phyloP scores from a whole-genome alignment of 768 basidiomycete genomes.

The Suillus ampliporus region DNA sequence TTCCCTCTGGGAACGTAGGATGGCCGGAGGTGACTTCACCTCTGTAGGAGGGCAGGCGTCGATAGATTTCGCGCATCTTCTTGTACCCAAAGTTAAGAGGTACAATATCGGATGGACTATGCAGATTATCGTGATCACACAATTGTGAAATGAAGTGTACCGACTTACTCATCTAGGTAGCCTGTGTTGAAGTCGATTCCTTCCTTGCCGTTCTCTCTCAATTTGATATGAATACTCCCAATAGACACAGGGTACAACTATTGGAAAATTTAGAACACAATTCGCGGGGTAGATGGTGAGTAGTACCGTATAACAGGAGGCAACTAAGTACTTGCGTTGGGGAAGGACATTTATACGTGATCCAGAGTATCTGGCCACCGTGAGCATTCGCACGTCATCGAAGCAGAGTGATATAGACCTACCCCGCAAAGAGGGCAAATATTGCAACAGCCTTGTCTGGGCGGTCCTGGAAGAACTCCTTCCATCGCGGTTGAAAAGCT shows the following conservation, averaged over 20 bases:
- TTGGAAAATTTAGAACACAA: background rate
- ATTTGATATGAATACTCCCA: conserved; percentile 54
- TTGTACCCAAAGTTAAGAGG: conserved; percentile 36
- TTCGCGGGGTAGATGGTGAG: background rate
- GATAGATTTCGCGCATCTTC: conserved; percentile 29
- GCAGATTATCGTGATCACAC: background rate
- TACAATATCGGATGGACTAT: conserved; percentile 33
- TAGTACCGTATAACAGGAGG: conserved; percentile 38
- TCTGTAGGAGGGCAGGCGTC: conserved; percentile 49
- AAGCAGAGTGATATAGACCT: background rate
- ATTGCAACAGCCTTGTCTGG: conserved; percentile 29
- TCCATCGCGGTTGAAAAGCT: conserved; percentile 26
- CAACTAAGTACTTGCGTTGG: conserved; percentile 20
- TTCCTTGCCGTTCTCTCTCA: conserved; percentile 45
- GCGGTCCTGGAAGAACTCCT: conserved; percentile 18
- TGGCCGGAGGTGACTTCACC: conserved; percentile 35
- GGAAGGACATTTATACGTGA: background rate
- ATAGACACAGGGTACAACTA: conserved; percentile 50
- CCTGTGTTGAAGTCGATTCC: conserved; percentile 50
- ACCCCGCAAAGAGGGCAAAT: conserved; percentile 6
- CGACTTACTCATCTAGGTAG: conserved; percentile 50
- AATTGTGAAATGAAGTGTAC: background rate
- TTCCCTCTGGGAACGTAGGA: conserved; percentile 25
- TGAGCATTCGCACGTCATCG: background rate
- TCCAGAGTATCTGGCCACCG: background rate